Percentiles rank a stretch among this genome's conserved stretches.
Conservation (phyloP, 2,329 filamentous ascomycete genomes). For the Aspergillus jensenii region DNA sequence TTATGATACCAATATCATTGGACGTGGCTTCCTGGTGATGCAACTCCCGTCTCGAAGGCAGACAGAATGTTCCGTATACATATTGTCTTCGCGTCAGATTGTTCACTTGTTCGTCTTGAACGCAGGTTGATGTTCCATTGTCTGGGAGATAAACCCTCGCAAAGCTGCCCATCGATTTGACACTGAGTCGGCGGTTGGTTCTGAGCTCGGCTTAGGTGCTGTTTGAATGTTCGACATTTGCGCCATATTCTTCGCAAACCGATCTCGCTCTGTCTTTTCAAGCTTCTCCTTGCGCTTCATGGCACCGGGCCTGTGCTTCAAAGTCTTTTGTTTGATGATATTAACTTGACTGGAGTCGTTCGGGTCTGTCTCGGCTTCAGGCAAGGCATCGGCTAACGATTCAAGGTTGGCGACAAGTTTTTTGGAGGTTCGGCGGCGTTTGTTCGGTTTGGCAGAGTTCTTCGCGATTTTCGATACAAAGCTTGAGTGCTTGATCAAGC, state of each 20-base stretch:
- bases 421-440: constrained; percentile 68
- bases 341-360: constrained; percentile 57
- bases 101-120: constrained; percentile 52
- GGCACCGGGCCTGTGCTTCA: constrained; percentile 74
- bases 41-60: not conserved
- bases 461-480: constrained; percentile 78
- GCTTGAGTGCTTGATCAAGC: constrained; percentile 73
- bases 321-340: constrained; percentile 71
- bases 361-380: constrained; percentile 55
- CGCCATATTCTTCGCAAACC: constrained; percentile 82
- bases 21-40: not conserved
- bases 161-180: constrained; percentile 75
- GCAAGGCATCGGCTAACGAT: constrained; percentile 76
- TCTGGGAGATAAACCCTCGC: constrained; percentile 78
- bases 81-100: not conserved
- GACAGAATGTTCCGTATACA: not conserved
- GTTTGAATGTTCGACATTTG: constrained; percentile 56
- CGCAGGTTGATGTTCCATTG: constrained; percentile 83
- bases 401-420: constrained; percentile 76
- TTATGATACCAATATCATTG: not conserved
- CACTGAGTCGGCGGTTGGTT: constrained; percentile 35
- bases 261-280: constrained; percentile 75
- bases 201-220: constrained; percentile 24
- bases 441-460: constrained; percentile 54
- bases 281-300: constrained; percentile 80